Evolutionary conservation across 2,329 filamentous ascomycete species (phyloP), one percentile per base, ranked within the genome.

Genomic region (Trichoderma semiorbis): DNA sequence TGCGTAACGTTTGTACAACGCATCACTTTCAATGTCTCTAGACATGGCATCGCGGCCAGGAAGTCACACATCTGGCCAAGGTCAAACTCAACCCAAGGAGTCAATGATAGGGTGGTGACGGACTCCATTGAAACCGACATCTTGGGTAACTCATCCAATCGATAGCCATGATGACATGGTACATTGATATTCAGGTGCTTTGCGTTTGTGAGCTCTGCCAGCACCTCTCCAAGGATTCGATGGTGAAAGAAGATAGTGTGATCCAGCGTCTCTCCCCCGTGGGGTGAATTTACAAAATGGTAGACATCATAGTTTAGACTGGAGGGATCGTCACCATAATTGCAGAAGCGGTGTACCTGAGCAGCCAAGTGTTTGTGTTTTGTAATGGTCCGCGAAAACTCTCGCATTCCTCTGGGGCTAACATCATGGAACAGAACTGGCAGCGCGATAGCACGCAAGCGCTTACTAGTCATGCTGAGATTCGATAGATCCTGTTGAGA

Each of bases 321-420:
- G n/a, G n/a, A n/a, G n/a, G n/a, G n/a, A n/a, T n/a, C n/a, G n/a
- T n/a, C n/a, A n/a, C n/a, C n/a, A n/a, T n/a, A n/a, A 3, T 39
- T 43, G 36, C 36, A 18, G 36, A 65, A 65, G 12, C 14, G 14
- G 1, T 6, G 47, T n/a, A 57, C 30, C 30, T 28, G 47, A 16
- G 24, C n/a, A 57, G 47, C 64, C 64, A 66, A 26, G 16, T 39
- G 14, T 39, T 16, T 16, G 2, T 8, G 6, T 18, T 57, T 16
- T 8, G 1, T 21, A 10, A 66, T 34, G 16, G 43, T 66, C 12
- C 47, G 47, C 6, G 30, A 24, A 26, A 66, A 26, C 6, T 0
- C 3, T 4, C 7, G 2, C 5, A n/a, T 10, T 0, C 4, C 6
- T 1, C 0, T 10, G 2, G 47, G 21, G 12, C 26, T 3, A 10